These are phyloP conservation scores for Talaromyces adpressus DNA, from an alignment of 495 filamentous ascomycete genomes.

Conservation along the genomic window DNA sequence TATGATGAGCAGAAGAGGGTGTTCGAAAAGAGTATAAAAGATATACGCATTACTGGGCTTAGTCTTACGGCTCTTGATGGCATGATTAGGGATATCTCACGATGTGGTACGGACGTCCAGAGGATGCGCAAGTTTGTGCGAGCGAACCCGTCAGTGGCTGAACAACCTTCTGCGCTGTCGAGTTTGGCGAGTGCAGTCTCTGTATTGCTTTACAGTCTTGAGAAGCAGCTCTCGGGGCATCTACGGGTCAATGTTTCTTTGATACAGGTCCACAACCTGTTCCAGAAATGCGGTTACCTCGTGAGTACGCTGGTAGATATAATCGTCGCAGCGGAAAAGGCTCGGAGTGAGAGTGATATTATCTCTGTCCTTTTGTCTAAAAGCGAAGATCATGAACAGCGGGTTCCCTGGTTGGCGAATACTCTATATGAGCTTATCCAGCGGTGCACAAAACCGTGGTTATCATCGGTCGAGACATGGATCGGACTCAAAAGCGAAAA, in stretches of 20 bases:
- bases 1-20: slow-evolving; percentile 50
- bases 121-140: slow-evolving; percentile 53
- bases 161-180: slow-evolving; percentile 25
- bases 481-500: slow-evolving; percentile 59
- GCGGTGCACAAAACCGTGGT: slow-evolving; percentile 59
- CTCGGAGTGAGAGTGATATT: slow-evolving; percentile 58
- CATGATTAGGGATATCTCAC: slow-evolving; percentile 51
- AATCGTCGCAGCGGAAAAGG: slow-evolving; percentile 43
- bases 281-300: slow-evolving; percentile 55
- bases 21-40: slow-evolving; percentile 50
- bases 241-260: slow-evolving; percentile 23
- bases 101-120: slow-evolving; percentile 62
- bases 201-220: slow-evolving; percentile 31
- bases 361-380: slow-evolving; percentile 60
- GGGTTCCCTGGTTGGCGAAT: slow-evolving; percentile 50
- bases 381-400: slow-evolving; percentile 57
- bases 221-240: slow-evolving; percentile 24
- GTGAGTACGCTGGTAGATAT: slow-evolving; percentile 55
- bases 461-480: slow-evolving; percentile 67
- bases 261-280: slow-evolving; percentile 63
- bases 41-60: slow-evolving; percentile 62
- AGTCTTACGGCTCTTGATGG: slow-evolving; percentile 50
- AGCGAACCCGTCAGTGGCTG: slow-evolving; percentile 21
- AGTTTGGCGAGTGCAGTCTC: slow-evolving; percentile 28
- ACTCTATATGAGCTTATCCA: slow-evolving; percentile 61